phyloP scores from a whole-genome alignment of 441 rosid species.

The Jatropha multifida region DNA sequence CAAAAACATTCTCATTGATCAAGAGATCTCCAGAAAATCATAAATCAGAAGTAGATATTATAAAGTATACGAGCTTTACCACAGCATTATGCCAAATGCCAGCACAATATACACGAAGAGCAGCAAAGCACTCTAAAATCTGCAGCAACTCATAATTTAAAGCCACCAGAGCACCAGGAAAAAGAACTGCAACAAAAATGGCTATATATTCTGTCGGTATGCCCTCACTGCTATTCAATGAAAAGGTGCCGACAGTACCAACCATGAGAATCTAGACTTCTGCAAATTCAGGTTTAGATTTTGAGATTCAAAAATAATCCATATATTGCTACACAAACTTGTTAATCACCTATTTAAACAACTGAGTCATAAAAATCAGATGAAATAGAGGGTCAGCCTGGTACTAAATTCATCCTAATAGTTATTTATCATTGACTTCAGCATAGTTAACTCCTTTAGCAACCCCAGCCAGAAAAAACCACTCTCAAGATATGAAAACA shows the following conservation, averaged over 20 bases:
- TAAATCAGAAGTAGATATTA: not conserved
- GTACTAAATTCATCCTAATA: slow-evolving; percentile 38
- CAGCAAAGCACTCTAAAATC: slow-evolving; percentile 45
- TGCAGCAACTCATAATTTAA: slow-evolving; percentile 60
- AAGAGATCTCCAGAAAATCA: not conserved
- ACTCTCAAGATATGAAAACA: too few species aligned
- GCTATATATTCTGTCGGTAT: slow-evolving; percentile 77
- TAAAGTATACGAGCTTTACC: slow-evolving; percentile 38
- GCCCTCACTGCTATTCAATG: slow-evolving; percentile 76
- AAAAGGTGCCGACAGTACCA: slow-evolving; percentile 39
- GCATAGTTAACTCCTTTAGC: not conserved
- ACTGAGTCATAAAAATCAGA: not conserved
- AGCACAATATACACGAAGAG: slow-evolving; percentile 84
- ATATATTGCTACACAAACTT: not conserved
- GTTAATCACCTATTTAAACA: not conserved
- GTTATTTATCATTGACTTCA: not conserved
- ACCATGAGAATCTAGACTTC: slow-evolving; percentile 38
- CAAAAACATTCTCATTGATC: not conserved
- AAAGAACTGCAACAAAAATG: slow-evolving; percentile 66
- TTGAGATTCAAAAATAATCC: slow-evolving; percentile 19
- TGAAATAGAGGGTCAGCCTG: slow-evolving; percentile 36
- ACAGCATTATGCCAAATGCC: slow-evolving; percentile 96
- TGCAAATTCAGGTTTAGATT: slow-evolving; percentile 21
- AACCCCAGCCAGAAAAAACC: not conserved
- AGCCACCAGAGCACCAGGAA: slow-evolving; percentile 93